These are phyloP conservation scores for Linum lewisii DNA, from an alignment of 345 rosid genomes.

Conservation along the genomic window DNA sequence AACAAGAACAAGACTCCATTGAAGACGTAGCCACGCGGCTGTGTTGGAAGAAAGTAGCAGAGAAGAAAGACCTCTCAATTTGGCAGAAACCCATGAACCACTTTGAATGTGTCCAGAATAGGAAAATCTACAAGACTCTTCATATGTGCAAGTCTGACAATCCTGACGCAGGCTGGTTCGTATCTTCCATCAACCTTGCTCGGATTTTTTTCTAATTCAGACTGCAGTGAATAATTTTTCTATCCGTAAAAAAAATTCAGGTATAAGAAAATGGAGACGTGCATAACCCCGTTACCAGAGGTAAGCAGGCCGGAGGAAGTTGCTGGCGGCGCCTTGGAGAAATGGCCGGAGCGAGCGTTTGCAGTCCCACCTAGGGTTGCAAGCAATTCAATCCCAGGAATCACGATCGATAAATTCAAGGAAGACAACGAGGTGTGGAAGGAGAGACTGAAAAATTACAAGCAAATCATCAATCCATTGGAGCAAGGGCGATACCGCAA, in stretches of 20 bases:
- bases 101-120: slow-evolving; percentile 50
- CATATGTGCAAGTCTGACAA: slow-evolving; percentile 61
- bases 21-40: slow-evolving; percentile 66
- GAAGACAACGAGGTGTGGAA: slow-evolving; percentile 82
- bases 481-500: slow-evolving; percentile 68
- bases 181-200: background rate
- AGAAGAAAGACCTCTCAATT: slow-evolving; percentile 58
- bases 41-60: slow-evolving; percentile 88
- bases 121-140: slow-evolving; percentile 37
- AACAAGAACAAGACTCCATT: slow-evolving; percentile 76
- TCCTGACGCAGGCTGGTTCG: slow-evolving; percentile 70
- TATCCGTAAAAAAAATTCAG: slow-evolving; percentile 29
- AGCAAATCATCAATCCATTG: slow-evolving; percentile 41
- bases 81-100: slow-evolving; percentile 92
- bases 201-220: too few species aligned
- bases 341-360: slow-evolving; percentile 83
- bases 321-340: slow-evolving; percentile 73
- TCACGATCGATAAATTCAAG: slow-evolving; percentile 47
- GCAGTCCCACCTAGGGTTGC: slow-evolving; percentile 75
- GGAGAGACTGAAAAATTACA: slow-evolving; percentile 56
- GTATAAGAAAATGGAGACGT: slow-evolving; percentile 71
- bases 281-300: slow-evolving; percentile 74
- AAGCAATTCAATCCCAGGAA: slow-evolving; percentile 57
- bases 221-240: too few species aligned
- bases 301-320: slow-evolving; percentile 55